Evolutionary conservation across 2,329 filamentous ascomycete species (phyloP), one percentile per base, ranked within the genome.

Genomic region (Ilyonectria sp.): DNA sequence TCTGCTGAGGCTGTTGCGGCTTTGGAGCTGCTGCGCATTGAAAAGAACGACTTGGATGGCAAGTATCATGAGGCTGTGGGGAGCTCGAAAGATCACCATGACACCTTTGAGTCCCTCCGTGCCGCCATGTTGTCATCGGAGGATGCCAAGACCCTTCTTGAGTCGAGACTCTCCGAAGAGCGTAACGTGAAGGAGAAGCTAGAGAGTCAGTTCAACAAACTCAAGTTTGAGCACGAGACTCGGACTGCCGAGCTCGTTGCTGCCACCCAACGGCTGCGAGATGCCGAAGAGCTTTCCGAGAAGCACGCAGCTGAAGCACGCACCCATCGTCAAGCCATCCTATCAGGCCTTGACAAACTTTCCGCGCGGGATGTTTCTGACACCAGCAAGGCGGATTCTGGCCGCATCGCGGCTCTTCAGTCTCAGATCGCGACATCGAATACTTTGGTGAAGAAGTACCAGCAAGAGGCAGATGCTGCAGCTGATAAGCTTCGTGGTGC

Each of bases 401-500:
- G 94, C 73, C 92, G 94, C 37, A 84, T 95, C 35, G 80, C 82
- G 6, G 91, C 93, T 29, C 86, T 99, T 6, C 93, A 97, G 78
- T 88, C 90, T 50, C 96, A 98, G 78, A 86, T 97, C 15, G 88
- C 92, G 69, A 84, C 91, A 49, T 93, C 95, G 17, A 97, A 94
- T 75, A 86, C 86, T 2, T 84, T 98, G 78, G 94, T 95, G 31
- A 93, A 92, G 79, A 94, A 94, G 76, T 97, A 97, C 74, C 94
- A 98, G 79, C 87, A 92, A 68, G 95, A 97, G 66, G 95, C 95
- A 1, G 94, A 99, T 79, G 83, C 87, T 29, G 94, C 95, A 3
- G 92, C 94, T 0, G 94, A 98, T 77, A 97, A 95, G 79, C 86
- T 99, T 60, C 92, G 96, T 60, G 92, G 92, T 65, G 96, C 96